Percentiles rank a stretch among this genome's conserved stretches.
phyloP scores from a whole-genome alignment of 2,329 filamentous ascomycete species.

The Cladosporium austrohemisphaericum region DNA sequence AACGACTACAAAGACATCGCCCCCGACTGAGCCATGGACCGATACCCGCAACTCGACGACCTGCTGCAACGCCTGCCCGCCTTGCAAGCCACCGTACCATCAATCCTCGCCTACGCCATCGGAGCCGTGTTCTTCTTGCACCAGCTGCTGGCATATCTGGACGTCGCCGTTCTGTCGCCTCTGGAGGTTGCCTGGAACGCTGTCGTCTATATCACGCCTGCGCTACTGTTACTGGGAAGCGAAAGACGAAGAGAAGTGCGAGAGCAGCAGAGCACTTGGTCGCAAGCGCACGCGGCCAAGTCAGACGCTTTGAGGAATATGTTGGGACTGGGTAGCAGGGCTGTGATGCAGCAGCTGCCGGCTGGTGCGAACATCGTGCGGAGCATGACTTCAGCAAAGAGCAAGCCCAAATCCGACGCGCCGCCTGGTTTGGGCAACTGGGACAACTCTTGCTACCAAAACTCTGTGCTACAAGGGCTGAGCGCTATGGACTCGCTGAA shows the following conservation, averaged over 20 bases:
- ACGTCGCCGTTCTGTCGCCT: conserved; percentile 36
- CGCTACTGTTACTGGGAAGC: conserved; percentile 54
- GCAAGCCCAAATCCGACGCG: conserved; percentile 28
- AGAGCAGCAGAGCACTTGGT: conserved; percentile 26
- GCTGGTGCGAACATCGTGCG: conserved; percentile 35
- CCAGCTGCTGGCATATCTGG: conserved; percentile 28
- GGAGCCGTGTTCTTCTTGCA: conserved; percentile 32
- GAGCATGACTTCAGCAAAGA: conserved; percentile 24
- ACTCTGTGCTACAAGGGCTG: conserved; percentile 73
- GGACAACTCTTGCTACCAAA: conserved; percentile 97
- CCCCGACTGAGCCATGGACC: conserved; percentile 23
- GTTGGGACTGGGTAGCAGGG: conserved; percentile 38
- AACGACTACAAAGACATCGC: not conserved
- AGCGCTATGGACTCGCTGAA: conserved; percentile 70
- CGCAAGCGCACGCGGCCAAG: conserved; percentile 35
- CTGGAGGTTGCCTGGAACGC: conserved; percentile 58
- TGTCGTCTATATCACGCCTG: conserved; percentile 56
- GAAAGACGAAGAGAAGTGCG: conserved; percentile 38
- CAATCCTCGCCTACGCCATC: conserved; percentile 22
- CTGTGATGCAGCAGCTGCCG: conserved; percentile 34
- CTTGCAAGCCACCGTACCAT: conserved; percentile 20
- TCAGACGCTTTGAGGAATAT: conserved; percentile 35
- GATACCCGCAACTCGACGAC: conserved; percentile 21
- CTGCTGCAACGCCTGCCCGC: conserved; percentile 17
- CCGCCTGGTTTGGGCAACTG: conserved; percentile 75